Base-by-base conservation (phyloP, 208 protist species). In the Histomonas meleagridis region DNA sequence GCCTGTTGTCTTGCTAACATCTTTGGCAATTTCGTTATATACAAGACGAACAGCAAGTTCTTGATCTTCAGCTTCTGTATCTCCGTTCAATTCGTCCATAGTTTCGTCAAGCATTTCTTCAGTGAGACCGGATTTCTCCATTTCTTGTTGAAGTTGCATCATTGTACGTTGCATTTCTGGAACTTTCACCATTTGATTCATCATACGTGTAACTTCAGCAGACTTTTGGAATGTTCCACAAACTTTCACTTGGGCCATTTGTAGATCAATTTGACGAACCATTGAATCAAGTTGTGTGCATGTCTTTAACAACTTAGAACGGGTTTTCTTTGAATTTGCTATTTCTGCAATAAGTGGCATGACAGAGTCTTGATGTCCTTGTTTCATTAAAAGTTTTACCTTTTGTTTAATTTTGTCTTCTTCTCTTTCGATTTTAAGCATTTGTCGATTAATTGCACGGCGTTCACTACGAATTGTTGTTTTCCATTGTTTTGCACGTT, bases 401-500 rank as follows among this genome's bases (percentile, higher is more conserved):
- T 86, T 86, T n/a, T 14, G 18, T 55, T 86, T 51, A 7, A 86
- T 32, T 86, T 43, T 51, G 3, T 23, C 46, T 86, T 86, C 76
- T 86, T 86, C 76, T 26, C 43, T 32, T n/a, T 86, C 76, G 46
- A 86, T 86, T n/a, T 55, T 43, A 26, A 40, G 40, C 35, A 40
- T 46, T 48, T 48, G 43, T 18, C 38, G 43, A 7, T 86, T 43
- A 18, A 86, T 16, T 48, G 51, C 46, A 21, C 76, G 23, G 0
- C 43, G 40, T 35, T 86, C 26, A 4, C 35, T 26, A 18, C 43
- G 51, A 55, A 86, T n/a, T 16, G 43, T 48, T 55, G 4, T 1
- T 86, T 86, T 86, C 76, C 76, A 86, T 14, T 14, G 10, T 16
- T 86, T 86, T 51, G 76, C 76, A 38, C 55, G 76, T n/a, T 86